Base-by-base conservation (phyloP, 805 yeast species). In the Saturnispora hagleri region DNA sequence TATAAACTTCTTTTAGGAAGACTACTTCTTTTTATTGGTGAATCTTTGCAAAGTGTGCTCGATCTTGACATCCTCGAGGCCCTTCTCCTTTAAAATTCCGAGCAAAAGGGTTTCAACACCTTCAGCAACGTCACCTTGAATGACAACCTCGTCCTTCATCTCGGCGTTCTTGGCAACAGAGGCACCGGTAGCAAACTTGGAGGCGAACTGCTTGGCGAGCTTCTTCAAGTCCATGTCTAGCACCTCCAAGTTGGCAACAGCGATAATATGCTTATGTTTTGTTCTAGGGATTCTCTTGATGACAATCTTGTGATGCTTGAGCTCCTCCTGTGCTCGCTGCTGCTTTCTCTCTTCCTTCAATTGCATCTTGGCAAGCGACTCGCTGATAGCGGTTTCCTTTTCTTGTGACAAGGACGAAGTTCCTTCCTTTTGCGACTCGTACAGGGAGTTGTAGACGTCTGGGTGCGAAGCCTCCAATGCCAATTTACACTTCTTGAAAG, bases 141-240 rank as follows among this genome's bases (percentile, higher is more conserved):
- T 84, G 53, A 88, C 79, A 52, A 90, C 80, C 64, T 90, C 98
- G 56, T 91, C 97, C 66, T 86, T 87, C 70, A 90, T 90, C 58
- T 90, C 98, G 3, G 82, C 89, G 57, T 81, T 86, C 69, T 90
- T 90, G 4, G 89, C 82, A 13, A 90, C 96, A 22, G 93, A 82
- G 28, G 97, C 91, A 48, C 98, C 98, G 8, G 97, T 90, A 13
- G 98, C 98, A 64, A 91, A 90, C 67, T 86, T 89, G 35, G 93
- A 84, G 0, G 97, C 93, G 69, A 91, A 90, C 0, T 89, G 82
- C 74, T 91, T 91, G 44, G 96, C 86, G 58, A 89, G 74, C 64
- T 89, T 90, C 73, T 90, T 90, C 80, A 87, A 77, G 64, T 90
- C 97, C 55, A 89, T 78, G 55, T 84, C 91, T 20, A 55, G 40